Conservation (phyloP, 2,329 filamentous ascomycete genomes). For the Fusarium verrucosum region DNA sequence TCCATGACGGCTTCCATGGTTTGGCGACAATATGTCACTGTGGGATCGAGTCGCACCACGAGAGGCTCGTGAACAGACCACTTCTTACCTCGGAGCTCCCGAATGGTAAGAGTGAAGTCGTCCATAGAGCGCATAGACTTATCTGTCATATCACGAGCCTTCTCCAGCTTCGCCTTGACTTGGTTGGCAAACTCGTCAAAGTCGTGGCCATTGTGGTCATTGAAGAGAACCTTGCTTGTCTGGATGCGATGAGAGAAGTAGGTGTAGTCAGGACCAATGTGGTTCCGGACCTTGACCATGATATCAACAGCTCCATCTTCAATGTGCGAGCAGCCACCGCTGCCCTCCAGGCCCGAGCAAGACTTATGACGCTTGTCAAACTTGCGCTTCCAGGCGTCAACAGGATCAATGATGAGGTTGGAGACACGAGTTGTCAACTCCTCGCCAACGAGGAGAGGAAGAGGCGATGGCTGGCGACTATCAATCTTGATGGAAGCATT, state of each 20-base stretch:
- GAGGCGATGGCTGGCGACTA: conserved; percentile 59
- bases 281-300: conserved; percentile 58
- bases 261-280: conserved; percentile 58
- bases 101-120: conserved; percentile 60
- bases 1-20: conserved; percentile 61
- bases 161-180: conserved; percentile 51
- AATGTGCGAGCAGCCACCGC: conserved; percentile 51
- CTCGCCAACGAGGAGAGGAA: conserved; percentile 58
- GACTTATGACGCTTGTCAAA: conserved; percentile 53
- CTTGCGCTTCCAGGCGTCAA: conserved; percentile 53
- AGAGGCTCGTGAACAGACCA: conserved; percentile 60
- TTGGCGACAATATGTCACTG: conserved; percentile 54
- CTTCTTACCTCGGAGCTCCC: conserved; percentile 56
- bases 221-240: conserved; percentile 58
- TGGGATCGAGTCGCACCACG: conserved; percentile 55
- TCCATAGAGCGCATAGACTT: conserved; percentile 53
- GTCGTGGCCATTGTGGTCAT: conserved; percentile 53
- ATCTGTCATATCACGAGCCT: conserved; percentile 55
- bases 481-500: conserved; percentile 52
- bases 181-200: conserved; percentile 56
- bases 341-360: conserved; percentile 51
- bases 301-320: conserved; percentile 58
- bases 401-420: conserved; percentile 53
- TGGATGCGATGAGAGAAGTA: conserved; percentile 56
- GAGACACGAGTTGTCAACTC: conserved; percentile 58